phyloP scores from a whole-genome alignment of 352 stramenopile species.

The Elongisporangium senticosum region DNA sequence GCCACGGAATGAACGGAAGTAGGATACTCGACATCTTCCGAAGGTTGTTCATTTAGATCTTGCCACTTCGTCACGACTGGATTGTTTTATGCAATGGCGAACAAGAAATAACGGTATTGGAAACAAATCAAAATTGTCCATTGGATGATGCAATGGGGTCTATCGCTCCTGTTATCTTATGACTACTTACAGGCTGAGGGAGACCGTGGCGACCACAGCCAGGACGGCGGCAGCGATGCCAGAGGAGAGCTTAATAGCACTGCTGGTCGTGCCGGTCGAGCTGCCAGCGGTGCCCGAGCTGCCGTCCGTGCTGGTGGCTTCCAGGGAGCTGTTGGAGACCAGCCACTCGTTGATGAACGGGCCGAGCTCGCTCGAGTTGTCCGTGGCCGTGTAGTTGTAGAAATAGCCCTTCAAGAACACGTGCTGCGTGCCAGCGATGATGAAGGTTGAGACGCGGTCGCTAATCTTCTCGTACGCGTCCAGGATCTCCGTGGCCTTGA shows the following conservation, averaged over 20 bases:
- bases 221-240: not conserved
- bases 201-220: too few species aligned
- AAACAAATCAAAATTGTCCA: too few species aligned
- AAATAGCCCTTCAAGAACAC: slow-evolving; percentile 12
- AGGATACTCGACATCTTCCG: too few species aligned
- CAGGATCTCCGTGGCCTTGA: slow-evolving; percentile 21
- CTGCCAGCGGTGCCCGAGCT: not conserved
- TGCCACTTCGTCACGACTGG: too few species aligned
- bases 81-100: too few species aligned
- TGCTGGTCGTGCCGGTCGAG: not conserved
- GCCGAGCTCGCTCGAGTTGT: slow-evolving; percentile 10
- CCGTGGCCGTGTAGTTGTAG: not conserved
- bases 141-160: too few species aligned
- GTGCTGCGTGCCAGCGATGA: slow-evolving; percentile 20
- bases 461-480: slow-evolving; percentile 21
- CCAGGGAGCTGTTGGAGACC: slow-evolving; percentile 14
- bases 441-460: slow-evolving; percentile 22
- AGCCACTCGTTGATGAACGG: slow-evolving; percentile 35
- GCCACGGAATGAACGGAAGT: not conserved
- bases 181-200: too few species aligned
- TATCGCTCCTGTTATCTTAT: too few species aligned
- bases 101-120: not conserved
- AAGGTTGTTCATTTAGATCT: too few species aligned
- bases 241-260: not conserved
- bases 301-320: not conserved